phyloP scores from a whole-genome alignment of 2,329 filamentous ascomycete genomes.

The Xylariomycetidae sp. region DNA sequence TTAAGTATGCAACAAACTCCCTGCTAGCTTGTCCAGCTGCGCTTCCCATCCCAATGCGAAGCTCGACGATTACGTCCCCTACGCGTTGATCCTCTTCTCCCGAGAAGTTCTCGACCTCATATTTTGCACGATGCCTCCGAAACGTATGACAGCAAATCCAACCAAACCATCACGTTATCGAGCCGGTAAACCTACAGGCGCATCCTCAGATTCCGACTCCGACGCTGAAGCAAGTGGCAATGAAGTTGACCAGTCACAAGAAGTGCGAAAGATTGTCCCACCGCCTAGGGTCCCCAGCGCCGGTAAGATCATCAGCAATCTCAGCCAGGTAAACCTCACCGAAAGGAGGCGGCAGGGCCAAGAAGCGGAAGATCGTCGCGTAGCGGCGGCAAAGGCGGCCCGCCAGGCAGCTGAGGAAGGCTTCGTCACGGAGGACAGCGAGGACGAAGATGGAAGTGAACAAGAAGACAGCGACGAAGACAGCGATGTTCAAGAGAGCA shows the following conservation, averaged over 20 bases:
- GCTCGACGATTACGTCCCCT: too few relatives aligned
- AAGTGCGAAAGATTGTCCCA: slow-evolving; percentile 38
- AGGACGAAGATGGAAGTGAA: slow-evolving; percentile 33
- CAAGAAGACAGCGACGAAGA: slow-evolving; percentile 30
- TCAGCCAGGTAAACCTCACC: slow-evolving; percentile 49
- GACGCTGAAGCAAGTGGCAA: slow-evolving; percentile 43
- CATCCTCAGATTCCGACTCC: slow-evolving; percentile 46
- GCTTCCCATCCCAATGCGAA: too few relatives aligned
- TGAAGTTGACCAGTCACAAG: slow-evolving; percentile 22
- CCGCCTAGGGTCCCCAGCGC: slow-evolving; percentile 55
- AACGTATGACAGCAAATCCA: slow-evolving; percentile 92
- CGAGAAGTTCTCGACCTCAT: too few relatives aligned
- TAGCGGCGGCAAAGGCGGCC: slow-evolving; percentile 47
- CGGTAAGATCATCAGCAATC: slow-evolving; percentile 48
- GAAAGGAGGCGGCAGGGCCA: slow-evolving; percentile 41
- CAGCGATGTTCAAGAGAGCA: slow-evolving; percentile 39
- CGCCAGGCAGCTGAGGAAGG: slow-evolving; percentile 53
- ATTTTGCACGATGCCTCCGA: slow-evolving; percentile 68
- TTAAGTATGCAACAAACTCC: too few relatives aligned
- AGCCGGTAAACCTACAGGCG: slow-evolving; percentile 69
- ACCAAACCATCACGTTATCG: slow-evolving; percentile 75
- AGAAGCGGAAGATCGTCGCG: slow-evolving; percentile 40
- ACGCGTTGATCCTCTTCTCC: too few relatives aligned
- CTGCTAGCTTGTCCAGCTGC: too few relatives aligned
- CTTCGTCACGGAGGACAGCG: slow-evolving; percentile 53